Conservation (phyloP, 2,329 filamentous ascomycete genomes). For the Emmonsia crescens region DNA sequence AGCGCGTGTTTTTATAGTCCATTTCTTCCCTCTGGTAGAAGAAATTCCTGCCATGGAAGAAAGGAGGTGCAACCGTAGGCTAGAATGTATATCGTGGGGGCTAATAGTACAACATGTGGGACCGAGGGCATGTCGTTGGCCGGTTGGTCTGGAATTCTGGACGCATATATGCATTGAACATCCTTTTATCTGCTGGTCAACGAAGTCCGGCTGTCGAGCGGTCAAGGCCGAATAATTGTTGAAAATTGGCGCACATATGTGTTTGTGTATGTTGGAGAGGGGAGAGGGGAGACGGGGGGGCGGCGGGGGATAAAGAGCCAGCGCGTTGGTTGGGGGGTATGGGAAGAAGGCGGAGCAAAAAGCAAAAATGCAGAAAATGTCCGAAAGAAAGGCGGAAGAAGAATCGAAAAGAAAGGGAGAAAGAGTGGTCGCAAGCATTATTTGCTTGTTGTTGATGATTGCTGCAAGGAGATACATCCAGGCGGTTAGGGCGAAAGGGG, state of each 20-base stretch:
- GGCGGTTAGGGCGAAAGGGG: background rate
- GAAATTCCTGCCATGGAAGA: background rate
- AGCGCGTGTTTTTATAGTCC: background rate
- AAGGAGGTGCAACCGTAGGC: background rate
- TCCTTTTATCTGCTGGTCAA: background rate
- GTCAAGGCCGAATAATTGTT: background rate
- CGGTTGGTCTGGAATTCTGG: background rate
- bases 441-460: background rate
- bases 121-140: background rate
- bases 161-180: background rate
- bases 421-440: background rate
- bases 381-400: constrained; percentile 4
- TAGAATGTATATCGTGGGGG: background rate
- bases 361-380: constrained; percentile 3
- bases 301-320: background rate
- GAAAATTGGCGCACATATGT: background rate
- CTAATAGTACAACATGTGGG: background rate
- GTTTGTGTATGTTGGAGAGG: background rate
- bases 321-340: background rate
- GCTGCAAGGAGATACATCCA: background rate
- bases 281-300: background rate
- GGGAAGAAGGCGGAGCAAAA: background rate
- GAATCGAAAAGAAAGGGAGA: background rate
- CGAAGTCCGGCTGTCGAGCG: background rate
- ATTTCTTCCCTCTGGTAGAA: background rate